A percentile compares a stretch with the other conserved stretches of the same genome.
Evolutionary conservation across 2,329 filamentous ascomycete species (phyloP).

Genomic region (Chalaropsis thielavioides): DNA sequence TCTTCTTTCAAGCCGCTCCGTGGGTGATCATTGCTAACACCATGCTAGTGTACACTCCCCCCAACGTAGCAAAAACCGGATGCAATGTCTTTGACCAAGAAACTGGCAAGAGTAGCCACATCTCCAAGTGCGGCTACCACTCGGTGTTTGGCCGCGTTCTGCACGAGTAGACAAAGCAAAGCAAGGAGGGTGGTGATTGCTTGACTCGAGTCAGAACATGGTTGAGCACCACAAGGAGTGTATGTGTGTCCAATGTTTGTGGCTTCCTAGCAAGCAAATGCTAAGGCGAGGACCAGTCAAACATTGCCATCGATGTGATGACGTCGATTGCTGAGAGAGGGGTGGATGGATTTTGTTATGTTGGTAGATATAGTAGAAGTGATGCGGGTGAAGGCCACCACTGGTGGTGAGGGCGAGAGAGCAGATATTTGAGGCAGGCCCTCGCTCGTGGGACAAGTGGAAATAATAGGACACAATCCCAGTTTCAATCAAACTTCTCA

Average conservation of each 20-base stretch:
- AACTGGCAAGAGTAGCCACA: conserved; percentile 59
- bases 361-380: not conserved
- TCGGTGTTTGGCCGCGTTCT: conserved; percentile 45
- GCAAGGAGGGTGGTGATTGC: not conserved
- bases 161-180: conserved; percentile 23
- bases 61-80: conserved; percentile 70
- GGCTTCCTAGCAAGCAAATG: not conserved
- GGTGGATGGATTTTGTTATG: not conserved
- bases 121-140: conserved; percentile 57
- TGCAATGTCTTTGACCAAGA: conserved; percentile 68
- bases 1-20: not conserved
- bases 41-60: conserved; percentile 60
- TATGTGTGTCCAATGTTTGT: too few species aligned
- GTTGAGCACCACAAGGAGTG: not conserved
- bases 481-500: not conserved
- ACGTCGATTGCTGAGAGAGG: not conserved
- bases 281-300: not conserved
- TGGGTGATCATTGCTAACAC: conserved; percentile 13
- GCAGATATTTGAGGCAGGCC: not conserved
- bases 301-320: not conserved
- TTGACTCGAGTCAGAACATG: not conserved
- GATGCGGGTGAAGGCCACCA: not conserved
- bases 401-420: conserved; percentile 7
- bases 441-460: conserved; percentile 10
- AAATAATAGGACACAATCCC: conserved; percentile 17